These are phyloP conservation scores for Monosporascus sp. DNA, from an alignment of 2,329 filamentous ascomycete species.

Conservation along the genomic window DNA sequence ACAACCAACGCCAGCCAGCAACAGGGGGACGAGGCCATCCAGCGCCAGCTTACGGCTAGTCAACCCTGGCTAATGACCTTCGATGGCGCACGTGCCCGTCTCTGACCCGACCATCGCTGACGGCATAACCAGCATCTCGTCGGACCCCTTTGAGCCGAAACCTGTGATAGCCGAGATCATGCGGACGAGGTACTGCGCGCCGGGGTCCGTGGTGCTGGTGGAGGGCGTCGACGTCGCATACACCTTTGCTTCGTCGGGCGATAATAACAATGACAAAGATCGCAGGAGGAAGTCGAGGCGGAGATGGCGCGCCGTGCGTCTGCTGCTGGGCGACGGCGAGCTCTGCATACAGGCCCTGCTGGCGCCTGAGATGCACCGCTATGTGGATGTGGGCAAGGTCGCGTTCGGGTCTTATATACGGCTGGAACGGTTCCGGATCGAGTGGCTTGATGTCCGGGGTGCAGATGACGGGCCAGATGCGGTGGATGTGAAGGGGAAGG, in stretches of 20 bases:
- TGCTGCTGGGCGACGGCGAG: slow-evolving; percentile 48
- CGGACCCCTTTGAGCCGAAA: slow-evolving; percentile 15
- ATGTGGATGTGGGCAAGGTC: slow-evolving; percentile 41
- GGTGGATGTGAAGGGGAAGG: neutral
- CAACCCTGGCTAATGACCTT: neutral
- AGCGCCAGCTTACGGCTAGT: neutral
- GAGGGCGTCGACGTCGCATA: slow-evolving; percentile 36
- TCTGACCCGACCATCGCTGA: neutral
- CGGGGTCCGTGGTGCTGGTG: slow-evolving; percentile 45
- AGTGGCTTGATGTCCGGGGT: slow-evolving; percentile 14
- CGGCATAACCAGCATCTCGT: neutral
- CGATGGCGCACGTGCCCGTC: neutral
- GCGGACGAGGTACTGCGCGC: slow-evolving; percentile 40
- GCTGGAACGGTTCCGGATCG: slow-evolving; percentile 35
- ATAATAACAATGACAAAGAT: slow-evolving; percentile 1
- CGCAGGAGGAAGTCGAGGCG: neutral
- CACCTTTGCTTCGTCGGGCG: slow-evolving; percentile 22
- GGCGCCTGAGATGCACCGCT: slow-evolving; percentile 38
- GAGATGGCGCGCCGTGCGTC: slow-evolving; percentile 39
- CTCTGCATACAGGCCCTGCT: slow-evolving; percentile 50
- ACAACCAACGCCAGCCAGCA: neutral
- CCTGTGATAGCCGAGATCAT: slow-evolving; percentile 45
- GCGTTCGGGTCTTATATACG: slow-evolving; percentile 43
- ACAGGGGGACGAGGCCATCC: neutral
- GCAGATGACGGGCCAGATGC: neutral